These are phyloP conservation scores for Cladophialophora carrionii DNA, from an alignment of 2,329 filamentous ascomycete species.

Conservation along the genomic window DNA sequence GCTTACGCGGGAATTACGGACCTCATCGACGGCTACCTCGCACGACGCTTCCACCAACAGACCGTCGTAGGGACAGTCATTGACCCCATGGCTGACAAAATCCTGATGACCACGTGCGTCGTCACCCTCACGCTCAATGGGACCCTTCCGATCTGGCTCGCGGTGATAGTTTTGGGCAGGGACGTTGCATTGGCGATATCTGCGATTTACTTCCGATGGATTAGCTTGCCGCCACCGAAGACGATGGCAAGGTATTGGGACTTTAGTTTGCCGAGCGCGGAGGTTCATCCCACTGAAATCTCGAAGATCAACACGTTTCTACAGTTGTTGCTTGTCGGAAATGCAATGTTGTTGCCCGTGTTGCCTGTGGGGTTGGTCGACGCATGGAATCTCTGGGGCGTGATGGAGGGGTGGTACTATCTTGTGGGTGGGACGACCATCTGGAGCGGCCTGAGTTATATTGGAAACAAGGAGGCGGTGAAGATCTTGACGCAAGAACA, in stretches of 20 bases:
- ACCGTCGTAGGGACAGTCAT: constrained; percentile 95
- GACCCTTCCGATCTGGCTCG: constrained; percentile 85
- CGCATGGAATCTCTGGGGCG: constrained; percentile 63
- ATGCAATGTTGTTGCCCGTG: constrained; percentile 79
- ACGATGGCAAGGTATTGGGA: constrained; percentile 95
- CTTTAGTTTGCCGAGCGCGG: constrained; percentile 73
- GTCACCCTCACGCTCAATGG: constrained; percentile 83
- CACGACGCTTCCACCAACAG: constrained; percentile 80
- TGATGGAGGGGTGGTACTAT: constrained; percentile 61
- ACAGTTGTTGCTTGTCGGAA: constrained; percentile 82
- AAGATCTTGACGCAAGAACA: constrained; percentile 67
- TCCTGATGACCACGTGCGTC: constrained; percentile 90
- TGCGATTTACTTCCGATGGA: constrained; percentile 94
- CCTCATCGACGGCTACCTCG: constrained; percentile 91
- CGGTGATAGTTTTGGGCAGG: constrained; percentile 84
- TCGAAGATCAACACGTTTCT: constrained; percentile 83
- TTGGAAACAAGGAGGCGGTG: constrained; percentile 87
- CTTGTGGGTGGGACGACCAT: constrained; percentile 85
- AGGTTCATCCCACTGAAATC: constrained; percentile 51
- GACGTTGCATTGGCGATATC: constrained; percentile 81
- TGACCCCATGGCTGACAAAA: constrained; percentile 96
- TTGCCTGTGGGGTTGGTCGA: constrained; percentile 61
- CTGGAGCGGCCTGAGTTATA: constrained; percentile 92
- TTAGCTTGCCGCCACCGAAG: constrained; percentile 89
- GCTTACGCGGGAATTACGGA: constrained; percentile 91